These are phyloP conservation scores for Arabis alpina DNA, from an alignment of 345 rosid species.

Conservation along the genomic window DNA sequence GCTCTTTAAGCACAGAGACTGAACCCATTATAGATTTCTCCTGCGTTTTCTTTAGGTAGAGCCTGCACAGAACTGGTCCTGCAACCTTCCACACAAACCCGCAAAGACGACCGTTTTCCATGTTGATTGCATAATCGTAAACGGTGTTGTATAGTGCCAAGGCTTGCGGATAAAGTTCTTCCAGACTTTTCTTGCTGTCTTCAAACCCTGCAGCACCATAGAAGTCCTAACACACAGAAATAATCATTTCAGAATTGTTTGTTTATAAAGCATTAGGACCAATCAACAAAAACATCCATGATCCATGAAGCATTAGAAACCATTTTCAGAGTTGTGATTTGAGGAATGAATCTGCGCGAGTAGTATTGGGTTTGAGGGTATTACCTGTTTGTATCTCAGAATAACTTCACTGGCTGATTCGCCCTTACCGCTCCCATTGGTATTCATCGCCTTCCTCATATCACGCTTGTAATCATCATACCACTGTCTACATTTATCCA, in stretches of 20 bases:
- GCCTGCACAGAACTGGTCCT: conserved; percentile 59
- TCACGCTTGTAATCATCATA: conserved; percentile 55
- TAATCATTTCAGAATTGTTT: no score
- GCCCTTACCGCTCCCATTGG: background rate
- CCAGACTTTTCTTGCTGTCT: conserved; percentile 43
- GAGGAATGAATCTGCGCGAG: no score
- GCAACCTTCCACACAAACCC: conserved; percentile 70
- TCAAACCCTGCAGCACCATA: conserved; percentile 59
- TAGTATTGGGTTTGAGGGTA: no score
- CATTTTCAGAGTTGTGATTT: no score
- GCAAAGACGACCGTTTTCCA: no score
- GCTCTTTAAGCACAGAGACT: conserved; percentile 49
- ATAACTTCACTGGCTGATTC: conserved; percentile 46
- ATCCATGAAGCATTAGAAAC: no score
- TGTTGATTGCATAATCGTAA: conserved; percentile 38
- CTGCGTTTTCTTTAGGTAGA: conserved; percentile 31
- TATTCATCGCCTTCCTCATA: conserved; percentile 47
- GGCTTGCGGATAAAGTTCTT: conserved; percentile 59
- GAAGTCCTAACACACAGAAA: conserved; percentile 43
- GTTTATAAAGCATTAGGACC: no score
- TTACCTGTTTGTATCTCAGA: conserved; percentile 61
- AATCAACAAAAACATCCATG: no score
- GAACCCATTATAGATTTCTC: conserved; percentile 40
- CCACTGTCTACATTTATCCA: conserved; percentile 43
- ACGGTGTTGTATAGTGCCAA: conserved; percentile 56